A percentile compares a stretch with the other conserved stretches of the same genome.
phyloP scores from a whole-genome alignment of 345 rosid genomes.

The Populus deltoides region DNA sequence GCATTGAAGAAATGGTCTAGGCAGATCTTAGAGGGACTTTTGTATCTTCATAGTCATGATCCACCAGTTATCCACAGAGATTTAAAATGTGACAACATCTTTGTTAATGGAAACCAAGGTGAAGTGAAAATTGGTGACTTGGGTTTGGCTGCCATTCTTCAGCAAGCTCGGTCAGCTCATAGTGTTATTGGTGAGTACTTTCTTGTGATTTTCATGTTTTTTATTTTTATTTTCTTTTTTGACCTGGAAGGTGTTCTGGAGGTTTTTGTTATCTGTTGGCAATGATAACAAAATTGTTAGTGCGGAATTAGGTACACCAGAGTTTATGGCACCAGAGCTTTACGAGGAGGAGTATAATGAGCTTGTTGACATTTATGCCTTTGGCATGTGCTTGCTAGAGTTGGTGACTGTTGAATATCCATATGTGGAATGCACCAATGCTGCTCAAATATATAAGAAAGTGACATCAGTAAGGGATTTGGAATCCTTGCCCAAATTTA shows the following conservation, averaged over 20 bases:
- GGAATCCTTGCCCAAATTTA: not conserved
- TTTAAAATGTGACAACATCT: conserved; percentile 37
- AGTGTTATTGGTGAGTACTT: conserved; percentile 32
- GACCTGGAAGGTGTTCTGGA: not conserved
- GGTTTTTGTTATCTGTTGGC: not conserved
- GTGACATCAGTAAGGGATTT: conserved; percentile 29
- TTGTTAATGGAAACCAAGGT: conserved; percentile 39
- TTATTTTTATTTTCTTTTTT: not conserved
- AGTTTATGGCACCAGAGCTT: conserved; percentile 40
- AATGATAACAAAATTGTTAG: not conserved
- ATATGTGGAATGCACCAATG: conserved; percentile 30
- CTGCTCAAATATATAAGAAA: conserved; percentile 40
- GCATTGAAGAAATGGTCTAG: conserved; percentile 38
- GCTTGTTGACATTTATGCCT: conserved; percentile 38
- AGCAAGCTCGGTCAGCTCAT: conserved; percentile 36
- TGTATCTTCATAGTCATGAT: conserved; percentile 37
- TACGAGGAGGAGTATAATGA: conserved; percentile 40
- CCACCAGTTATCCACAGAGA: conserved; percentile 38
- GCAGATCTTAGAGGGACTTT: conserved; percentile 37
- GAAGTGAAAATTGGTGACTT: conserved; percentile 39
- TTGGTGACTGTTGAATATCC: conserved; percentile 36
- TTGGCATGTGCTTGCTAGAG: conserved; percentile 41
- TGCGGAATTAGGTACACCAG: conserved; percentile 28
- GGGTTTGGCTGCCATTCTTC: conserved; percentile 38
- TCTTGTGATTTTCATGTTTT: not conserved